These are phyloP conservation scores for Neobulgaria alba DNA, from an alignment of 2,329 filamentous ascomycete genomes.

Conservation along the genomic window DNA sequence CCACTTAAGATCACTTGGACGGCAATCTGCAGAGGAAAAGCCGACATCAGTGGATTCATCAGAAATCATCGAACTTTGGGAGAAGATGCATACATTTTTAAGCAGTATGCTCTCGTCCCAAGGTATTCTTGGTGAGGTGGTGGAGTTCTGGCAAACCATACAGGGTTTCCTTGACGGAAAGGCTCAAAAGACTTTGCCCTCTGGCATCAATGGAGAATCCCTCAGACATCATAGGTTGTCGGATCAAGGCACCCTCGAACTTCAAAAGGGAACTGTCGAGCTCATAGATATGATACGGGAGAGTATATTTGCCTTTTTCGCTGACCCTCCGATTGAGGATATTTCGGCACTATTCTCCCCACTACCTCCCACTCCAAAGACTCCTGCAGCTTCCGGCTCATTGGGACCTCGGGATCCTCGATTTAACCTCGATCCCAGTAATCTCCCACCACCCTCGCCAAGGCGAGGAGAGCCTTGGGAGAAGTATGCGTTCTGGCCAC, in stretches of 20 bases:
- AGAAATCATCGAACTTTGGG: constrained; percentile 85
- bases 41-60: constrained; percentile 63
- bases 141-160: constrained; percentile 90
- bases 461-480: constrained; percentile 82
- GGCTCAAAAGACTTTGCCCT: constrained; percentile 70
- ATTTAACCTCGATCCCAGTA: constrained; percentile 72
- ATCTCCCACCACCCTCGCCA: constrained; percentile 67
- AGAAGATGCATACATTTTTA: constrained; percentile 71
- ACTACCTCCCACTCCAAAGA: constrained; percentile 58
- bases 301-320: constrained; percentile 72
- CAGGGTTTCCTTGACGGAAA: constrained; percentile 84
- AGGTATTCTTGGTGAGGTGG: constrained; percentile 78
- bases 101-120: constrained; percentile 65
- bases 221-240: constrained; percentile 73
- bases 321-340: constrained; percentile 82
- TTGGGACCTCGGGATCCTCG: constrained; percentile 57
- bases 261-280: constrained; percentile 72
- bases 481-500: constrained; percentile 92
- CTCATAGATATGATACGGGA: constrained; percentile 78
- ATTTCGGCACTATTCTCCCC: constrained; percentile 82
- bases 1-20: constrained; percentile 66
- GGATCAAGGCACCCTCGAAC: constrained; percentile 56
- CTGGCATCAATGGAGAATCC: constrained; percentile 75
- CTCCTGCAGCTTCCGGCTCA: constrained; percentile 39
- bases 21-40: constrained; percentile 55